These are phyloP conservation scores for Saturnispora bothae DNA, from an alignment of 805 yeast genomes.

Conservation along the genomic window DNA sequence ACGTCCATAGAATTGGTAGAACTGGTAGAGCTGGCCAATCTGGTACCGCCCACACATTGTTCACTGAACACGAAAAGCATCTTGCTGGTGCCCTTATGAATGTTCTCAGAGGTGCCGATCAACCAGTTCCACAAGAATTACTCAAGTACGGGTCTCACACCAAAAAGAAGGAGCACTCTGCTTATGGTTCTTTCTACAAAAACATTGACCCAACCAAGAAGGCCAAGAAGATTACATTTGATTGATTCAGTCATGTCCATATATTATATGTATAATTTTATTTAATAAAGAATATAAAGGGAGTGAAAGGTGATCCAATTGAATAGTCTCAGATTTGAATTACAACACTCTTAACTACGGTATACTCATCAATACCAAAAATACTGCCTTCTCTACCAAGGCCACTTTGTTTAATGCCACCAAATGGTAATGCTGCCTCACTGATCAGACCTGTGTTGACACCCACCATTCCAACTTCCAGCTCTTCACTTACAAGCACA, in stretches of 20 bases:
- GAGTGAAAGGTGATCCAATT: neutral
- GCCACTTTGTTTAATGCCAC: slow-evolving; percentile 72
- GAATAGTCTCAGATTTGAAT: slow-evolving; percentile 21
- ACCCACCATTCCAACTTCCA: slow-evolving; percentile 77
- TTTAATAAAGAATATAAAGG: neutral
- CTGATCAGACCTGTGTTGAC: slow-evolving; percentile 66
- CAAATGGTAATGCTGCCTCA: slow-evolving; percentile 61
- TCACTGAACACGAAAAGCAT: slow-evolving; percentile 95
- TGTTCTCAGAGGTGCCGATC: slow-evolving; percentile 87
- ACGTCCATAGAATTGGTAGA: slow-evolving; percentile 94
- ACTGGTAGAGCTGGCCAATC: slow-evolving; percentile 93
- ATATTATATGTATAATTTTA: slow-evolving; percentile 2
- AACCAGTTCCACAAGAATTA: slow-evolving; percentile 90
- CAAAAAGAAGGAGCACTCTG: slow-evolving; percentile 93
- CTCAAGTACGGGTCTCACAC: slow-evolving; percentile 96
- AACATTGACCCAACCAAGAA: slow-evolving; percentile 77
- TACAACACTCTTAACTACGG: slow-evolving; percentile 51
- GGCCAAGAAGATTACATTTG: slow-evolving; percentile 86
- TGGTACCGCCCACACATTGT: slow-evolving; percentile 90
- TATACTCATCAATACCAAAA: slow-evolving; percentile 63
- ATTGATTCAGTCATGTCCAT: slow-evolving; percentile 20
- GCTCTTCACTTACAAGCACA: slow-evolving; percentile 51
- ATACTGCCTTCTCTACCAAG: slow-evolving; percentile 72
- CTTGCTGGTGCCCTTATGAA: slow-evolving; percentile 89
- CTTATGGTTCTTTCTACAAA: slow-evolving; percentile 96